Percentiles rank a stretch among this genome's conserved stretches.
Evolutionary conservation across 768 basidiomycete genomes (phyloP).

Genomic region (Zangia roseola): DNA sequence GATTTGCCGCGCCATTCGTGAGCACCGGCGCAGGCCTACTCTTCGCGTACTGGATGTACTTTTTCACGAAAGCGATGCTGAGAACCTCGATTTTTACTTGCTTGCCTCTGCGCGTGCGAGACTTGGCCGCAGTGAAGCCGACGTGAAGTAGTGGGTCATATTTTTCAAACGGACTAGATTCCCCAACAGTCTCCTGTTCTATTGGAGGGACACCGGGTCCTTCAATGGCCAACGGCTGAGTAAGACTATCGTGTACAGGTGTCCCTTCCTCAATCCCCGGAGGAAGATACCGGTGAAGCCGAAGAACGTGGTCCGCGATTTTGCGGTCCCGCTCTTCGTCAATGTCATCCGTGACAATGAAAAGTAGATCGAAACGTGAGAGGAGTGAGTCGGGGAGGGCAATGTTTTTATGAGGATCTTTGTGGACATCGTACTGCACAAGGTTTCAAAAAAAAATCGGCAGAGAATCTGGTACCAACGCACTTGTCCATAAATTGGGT

Average conservation of each 20-base stretch:
- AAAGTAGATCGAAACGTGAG: conserved; percentile 97
- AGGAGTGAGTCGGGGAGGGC: conserved; percentile 96
- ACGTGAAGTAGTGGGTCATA: conserved; percentile 94
- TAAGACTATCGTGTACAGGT: conserved; percentile 82
- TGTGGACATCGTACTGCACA: conserved; percentile 95
- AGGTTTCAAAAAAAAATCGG: conserved; percentile 7
- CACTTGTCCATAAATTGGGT: conserved; percentile 97
- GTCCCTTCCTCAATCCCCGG: conserved; percentile 97
- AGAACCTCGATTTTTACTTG: conserved; percentile 76
- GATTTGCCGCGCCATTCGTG: conserved; percentile 91
- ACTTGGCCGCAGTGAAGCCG: conserved; percentile 54
- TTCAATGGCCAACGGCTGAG: conserved; percentile 86
- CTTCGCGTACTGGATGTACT: conserved; percentile 98
- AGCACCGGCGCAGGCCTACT: conserved; percentile 80
- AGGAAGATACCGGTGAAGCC: conserved; percentile 95
- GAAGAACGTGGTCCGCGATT: conserved; percentile 96
- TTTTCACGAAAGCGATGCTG: conserved; percentile 93
- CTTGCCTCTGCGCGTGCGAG: conserved; percentile 59
- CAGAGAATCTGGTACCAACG: conserved; percentile 17
- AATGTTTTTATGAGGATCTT: conserved; percentile 98
- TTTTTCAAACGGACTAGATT: conserved; percentile 85
- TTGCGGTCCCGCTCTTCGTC: conserved; percentile 90
- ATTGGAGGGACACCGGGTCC: conserved; percentile 52
- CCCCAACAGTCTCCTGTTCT: conserved; percentile 37
- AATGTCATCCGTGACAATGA: conserved; percentile 97